Base-by-base conservation (phyloP, 345 rosid species). In the Cardamine occulta region DNA sequence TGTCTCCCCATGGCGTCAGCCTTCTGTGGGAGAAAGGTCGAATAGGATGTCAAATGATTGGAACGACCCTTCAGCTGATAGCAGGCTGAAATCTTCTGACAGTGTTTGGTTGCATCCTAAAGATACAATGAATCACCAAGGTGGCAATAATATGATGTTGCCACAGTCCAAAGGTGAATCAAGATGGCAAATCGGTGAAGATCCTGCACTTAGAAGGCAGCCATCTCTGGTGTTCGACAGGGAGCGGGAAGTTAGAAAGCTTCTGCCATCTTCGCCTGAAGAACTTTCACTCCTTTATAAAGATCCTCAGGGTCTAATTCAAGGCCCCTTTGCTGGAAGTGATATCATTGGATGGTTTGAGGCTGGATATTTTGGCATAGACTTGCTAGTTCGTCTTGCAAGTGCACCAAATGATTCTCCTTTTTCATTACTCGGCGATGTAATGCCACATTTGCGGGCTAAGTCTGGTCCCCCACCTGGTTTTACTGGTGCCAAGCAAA, bases 401-500 rank as follows among this genome's bases (percentile, higher is more conserved):
- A 84, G 39, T 87, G 91, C 96, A 61, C 81, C 98, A 37, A 86
- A 73, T 48, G 98, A 91, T 37, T 78, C 87, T 10, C 88, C 96
- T 8, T 95, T 92, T 82, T 80, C 77, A 19, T 80, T 66, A 80
- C 99, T 95, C 31, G 93, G 99, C 70, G 97, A 95, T 85, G 93
- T 89, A 28, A 95, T 93, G 98, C 99, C 99, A 67, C 99, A 95
- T 81, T 81, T 95, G 74, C 87, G 94, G 63, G 91, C 97, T 57
- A 95, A 95, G 82, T 96, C 96, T 7, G 86, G 97, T 60, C 98
- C 99, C 40, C 99, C 99, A 5, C 97, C 99, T 80, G 98, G 99
- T 56, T 95, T 95, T 84, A 72, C 81, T n/a, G 80, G 61, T n/a
- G 79, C 86, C 47, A 95, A 95, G 81, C 97, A 45, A 69, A 84